phyloP scores from a whole-genome alignment of 2,329 filamentous ascomycete genomes.

The Exophiala sideris region DNA sequence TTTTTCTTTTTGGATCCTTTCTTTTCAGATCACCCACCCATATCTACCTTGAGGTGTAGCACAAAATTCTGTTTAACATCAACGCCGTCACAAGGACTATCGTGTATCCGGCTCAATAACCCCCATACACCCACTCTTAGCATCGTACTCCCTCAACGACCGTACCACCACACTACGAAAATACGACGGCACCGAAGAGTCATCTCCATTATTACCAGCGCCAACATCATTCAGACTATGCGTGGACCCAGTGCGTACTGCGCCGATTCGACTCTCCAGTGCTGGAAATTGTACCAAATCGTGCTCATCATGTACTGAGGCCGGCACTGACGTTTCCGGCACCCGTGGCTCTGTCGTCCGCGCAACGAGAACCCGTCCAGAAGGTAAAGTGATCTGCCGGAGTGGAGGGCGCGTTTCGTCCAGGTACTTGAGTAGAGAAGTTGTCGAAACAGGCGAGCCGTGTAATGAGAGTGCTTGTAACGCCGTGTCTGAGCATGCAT shows the following conservation, averaged over 20 bases:
- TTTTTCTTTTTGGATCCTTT: too few species aligned
- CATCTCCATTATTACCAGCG: too few species aligned
- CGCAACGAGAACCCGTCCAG: constrained; percentile 5
- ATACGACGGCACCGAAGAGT: too few species aligned
- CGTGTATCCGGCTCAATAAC: constrained; percentile 1
- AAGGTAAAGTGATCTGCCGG: constrained; percentile 12
- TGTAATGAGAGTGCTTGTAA: constrained; percentile 11
- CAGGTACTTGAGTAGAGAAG: constrained; percentile 12
- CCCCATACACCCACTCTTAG: background rate
- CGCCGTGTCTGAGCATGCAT: background rate
- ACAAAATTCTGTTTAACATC: too few species aligned
- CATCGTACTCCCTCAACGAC: too few species aligned
- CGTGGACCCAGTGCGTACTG: too few species aligned
- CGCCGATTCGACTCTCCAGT: background rate
- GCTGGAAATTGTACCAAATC: background rate
- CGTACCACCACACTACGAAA: too few species aligned
- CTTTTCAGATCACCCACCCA: background rate
- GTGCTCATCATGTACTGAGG: background rate
- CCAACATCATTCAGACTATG: too few species aligned
- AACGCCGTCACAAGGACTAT: too few species aligned
- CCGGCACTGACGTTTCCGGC: too few species aligned
- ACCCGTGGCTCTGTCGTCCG: background rate
- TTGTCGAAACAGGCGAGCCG: constrained; percentile 1
- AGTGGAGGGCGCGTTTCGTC: constrained; percentile 6
- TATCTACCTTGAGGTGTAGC: background rate